Base-by-base conservation (phyloP, 441 rosid genomes). In the California macrophylla region DNA sequence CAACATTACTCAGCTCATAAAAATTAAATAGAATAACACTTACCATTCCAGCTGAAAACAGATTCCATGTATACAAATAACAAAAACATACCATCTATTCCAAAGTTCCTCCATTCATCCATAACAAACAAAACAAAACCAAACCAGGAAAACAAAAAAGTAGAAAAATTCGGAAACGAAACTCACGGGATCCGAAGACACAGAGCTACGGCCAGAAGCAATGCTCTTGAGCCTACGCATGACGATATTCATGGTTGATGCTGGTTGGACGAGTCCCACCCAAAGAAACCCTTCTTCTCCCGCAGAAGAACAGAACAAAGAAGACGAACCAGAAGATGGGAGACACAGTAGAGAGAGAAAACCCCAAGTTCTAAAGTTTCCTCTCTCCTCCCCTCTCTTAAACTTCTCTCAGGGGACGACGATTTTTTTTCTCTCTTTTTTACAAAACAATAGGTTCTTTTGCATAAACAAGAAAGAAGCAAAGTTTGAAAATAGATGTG, bases 141-240 rank as follows among this genome's bases (percentile, higher is more conserved):
- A 38, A 38, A 38, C 45, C 45, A 13, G 10, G 0, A 38, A 38
- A 38, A 13, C 45, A 38, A 38, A n/a, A 38, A 38, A 38, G 1
- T 38, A 0, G 38, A 9, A 25, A 28, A 3, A 32, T n/a, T n/a
- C n/a, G n/a, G 26, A 20, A 45, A 16, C 7, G 9, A 28, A 21
- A 67, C 89, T 75, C 66, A 85, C 98, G 50, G 94, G 89, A 80
- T 94, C 96, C 40, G 98, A 92, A 21, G 97, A 92, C 69, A 87
- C 67, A 7, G 97, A 92, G 72, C 89, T 77, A 20, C 92, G 90
- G 62, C 88, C 88, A 69, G 91, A 86, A 32, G 91, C 91, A 83
- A 86, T 76, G 81, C 87, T 89, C 82, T 87, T 89, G 67, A 87
- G 84, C 45, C 95, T 80, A 61, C 89, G 96, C 92, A 92, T 82